Base-by-base conservation (phyloP, 2,329 filamentous ascomycete species). In the Colletotrichum viniferum region DNA sequence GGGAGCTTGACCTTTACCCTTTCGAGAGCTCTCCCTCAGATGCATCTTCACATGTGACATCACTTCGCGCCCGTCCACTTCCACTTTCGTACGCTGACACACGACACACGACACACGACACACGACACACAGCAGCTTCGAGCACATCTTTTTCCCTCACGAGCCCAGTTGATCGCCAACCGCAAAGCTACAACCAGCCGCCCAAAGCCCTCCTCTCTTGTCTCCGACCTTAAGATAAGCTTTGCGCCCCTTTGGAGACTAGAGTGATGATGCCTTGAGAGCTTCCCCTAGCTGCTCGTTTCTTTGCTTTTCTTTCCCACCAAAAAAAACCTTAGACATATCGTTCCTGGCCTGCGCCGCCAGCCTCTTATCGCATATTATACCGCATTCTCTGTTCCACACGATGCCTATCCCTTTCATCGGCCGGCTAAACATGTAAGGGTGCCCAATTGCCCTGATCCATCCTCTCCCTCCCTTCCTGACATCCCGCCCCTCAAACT, bases 381-480 rank as follows among this genome's bases (percentile, higher is more conserved):
- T n/a, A 32, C 61, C 36, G 56, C 34, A 62, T 62, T 69, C 38
- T 48, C 43, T 38, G 30, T 73, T 62, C 77, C 32, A 60, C 48
- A 82, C 73, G 67, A 90, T 90, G 89, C 84, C 88, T 65, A 84
- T 90, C 65, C 88, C 88, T 10, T 90, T 90, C 77, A 82, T 90
- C 36, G 88, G 89, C 69, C 87, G 88, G 78, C 84, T 90, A 70
- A 87, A 88, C 79, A 84, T 87, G 89, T 90, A 79, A 82, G 88
- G 85, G 76, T 73, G 21, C 21, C 30, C 13, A 13, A 26, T 28
- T 34, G 28, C n/a, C 24, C 16, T 30, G 43, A 56, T 66, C 60
- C 60, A 36, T 65, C 18, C 56, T 48, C 52, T 24, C 36, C 32
- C n/a, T 61, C 58, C 58, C 62, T 65, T 66, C 64, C 62, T 63